These are phyloP conservation scores for Euphorbia tirucalli DNA, from an alignment of 345 rosid genomes.

Conservation along the genomic window DNA sequence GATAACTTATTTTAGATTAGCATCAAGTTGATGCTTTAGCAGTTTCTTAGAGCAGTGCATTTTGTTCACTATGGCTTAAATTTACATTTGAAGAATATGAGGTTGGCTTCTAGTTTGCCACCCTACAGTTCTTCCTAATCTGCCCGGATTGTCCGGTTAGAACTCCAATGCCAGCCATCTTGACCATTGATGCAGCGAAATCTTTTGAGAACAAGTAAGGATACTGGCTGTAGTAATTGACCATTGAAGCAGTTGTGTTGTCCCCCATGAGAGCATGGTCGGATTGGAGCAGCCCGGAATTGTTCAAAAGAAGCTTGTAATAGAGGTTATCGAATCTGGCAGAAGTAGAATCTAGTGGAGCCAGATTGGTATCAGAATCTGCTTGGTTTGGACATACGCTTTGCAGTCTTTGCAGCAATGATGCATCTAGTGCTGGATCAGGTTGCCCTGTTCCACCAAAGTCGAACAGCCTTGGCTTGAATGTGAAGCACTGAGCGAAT, in stretches of 20 bases:
- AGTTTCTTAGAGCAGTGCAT: not conserved
- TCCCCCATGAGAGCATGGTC: conserved; percentile 64
- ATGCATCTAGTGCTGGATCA: conserved; percentile 50
- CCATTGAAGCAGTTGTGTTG: conserved; percentile 54
- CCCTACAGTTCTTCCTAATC: conserved; percentile 68
- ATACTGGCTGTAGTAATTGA: conserved; percentile 46
- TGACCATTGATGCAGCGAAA: conserved; percentile 69
- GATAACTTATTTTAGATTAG: not conserved
- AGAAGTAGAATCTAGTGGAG: conserved; percentile 42
- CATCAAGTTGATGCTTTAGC: not conserved
- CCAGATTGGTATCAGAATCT: conserved; percentile 45
- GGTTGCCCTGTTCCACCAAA: conserved; percentile 53
- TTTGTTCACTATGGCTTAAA: no score
- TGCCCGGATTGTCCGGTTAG: conserved; percentile 76
- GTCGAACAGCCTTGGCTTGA: conserved; percentile 63
- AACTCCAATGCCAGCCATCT: conserved; percentile 76
- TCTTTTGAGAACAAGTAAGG: conserved; percentile 57
- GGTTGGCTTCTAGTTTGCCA: conserved; percentile 38
- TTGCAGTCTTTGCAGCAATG: conserved; percentile 45
- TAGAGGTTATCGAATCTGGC: conserved; percentile 54
- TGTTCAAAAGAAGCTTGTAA: conserved; percentile 42
- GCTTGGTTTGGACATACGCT: conserved; percentile 48
- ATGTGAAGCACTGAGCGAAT: conserved; percentile 65
- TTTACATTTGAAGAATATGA: conserved; percentile 1
- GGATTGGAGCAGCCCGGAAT: conserved; percentile 60